phyloP scores from a whole-genome alignment of 2,329 filamentous ascomycete genomes.

The Aphanocladium album region DNA sequence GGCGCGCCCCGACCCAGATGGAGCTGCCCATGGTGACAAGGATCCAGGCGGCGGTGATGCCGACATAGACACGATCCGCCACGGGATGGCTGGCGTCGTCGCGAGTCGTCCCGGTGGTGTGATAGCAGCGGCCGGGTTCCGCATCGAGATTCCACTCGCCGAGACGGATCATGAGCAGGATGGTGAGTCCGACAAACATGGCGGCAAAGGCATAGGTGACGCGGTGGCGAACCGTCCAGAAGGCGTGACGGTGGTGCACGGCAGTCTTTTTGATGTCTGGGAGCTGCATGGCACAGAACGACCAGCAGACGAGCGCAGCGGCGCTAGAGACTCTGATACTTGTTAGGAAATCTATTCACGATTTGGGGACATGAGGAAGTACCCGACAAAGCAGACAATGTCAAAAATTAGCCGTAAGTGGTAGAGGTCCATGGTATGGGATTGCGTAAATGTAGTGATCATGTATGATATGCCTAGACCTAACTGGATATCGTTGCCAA shows the following conservation, averaged over 20 bases:
- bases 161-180: constrained; percentile 24
- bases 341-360: background rate
- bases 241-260: constrained; percentile 4
- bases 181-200: constrained; percentile 24
- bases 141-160: constrained; percentile 20
- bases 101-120: constrained; percentile 16
- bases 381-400: constrained; percentile 29
- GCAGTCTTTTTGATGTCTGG: background rate
- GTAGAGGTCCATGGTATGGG: constrained; percentile 24
- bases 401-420: constrained; percentile 29
- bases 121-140: constrained; percentile 24
- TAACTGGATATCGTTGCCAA: constrained; percentile 29
- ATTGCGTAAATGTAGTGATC: constrained; percentile 23
- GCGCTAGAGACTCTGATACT: constrained; percentile 23
- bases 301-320: constrained; percentile 28
- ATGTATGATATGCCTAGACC: constrained; percentile 27
- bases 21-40: constrained; percentile 19
- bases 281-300: constrained; percentile 21
- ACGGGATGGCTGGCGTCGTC: constrained; percentile 20
- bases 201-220: constrained; percentile 23
- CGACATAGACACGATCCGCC: constrained; percentile 22
- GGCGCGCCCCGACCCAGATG: constrained; percentile 16
- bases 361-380: constrained; percentile 1
- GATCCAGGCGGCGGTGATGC: constrained; percentile 18
- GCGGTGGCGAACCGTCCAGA: constrained; percentile 21